A percentile compares a stretch with the other conserved stretches of the same genome.
Evolutionary conservation across 306 rosid genomes (phyloP).

Genomic region (Geum urbanum): DNA sequence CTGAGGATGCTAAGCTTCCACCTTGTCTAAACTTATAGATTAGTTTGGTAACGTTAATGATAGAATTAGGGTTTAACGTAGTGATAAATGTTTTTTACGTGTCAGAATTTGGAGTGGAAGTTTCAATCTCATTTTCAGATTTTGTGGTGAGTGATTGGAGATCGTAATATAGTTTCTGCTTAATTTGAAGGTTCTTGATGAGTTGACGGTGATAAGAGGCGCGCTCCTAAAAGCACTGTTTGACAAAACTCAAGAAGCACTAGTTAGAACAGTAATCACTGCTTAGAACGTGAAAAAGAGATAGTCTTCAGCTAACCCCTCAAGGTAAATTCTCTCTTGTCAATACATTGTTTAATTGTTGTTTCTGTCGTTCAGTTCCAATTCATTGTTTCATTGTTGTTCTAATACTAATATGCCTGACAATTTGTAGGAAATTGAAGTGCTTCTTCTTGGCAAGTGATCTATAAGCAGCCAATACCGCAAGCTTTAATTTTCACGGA

Average conservation of each 20-base stretch:
- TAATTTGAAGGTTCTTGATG: neutral
- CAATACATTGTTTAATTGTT: neutral
- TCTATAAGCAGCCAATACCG: neutral
- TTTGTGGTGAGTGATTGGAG: neutral
- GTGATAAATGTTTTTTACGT: neutral
- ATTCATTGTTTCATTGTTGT: neutral
- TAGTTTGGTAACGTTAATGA: neutral
- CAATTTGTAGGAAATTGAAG: neutral
- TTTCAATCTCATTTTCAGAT: neutral
- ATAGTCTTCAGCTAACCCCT: neutral
- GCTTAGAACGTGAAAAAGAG: neutral
- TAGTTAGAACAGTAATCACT: neutral
- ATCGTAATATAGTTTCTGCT: slow-evolving; percentile 4
- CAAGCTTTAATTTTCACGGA: neutral
- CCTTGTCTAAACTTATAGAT: neutral
- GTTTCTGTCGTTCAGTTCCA: neutral
- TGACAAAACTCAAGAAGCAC: neutral
- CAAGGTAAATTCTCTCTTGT: neutral
- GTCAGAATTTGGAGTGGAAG: slow-evolving; percentile 10
- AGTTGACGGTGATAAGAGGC: neutral
- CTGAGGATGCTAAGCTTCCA: neutral
- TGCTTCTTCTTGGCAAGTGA: slow-evolving; percentile 1
- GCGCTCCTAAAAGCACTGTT: neutral
- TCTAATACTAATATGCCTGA: neutral
- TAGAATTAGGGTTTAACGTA: slow-evolving; percentile 41